Percentiles rank a stretch among this genome's conserved stretches.
phyloP scores from a whole-genome alignment of 2,329 filamentous ascomycete species.

The Fusarium fujikuroi region DNA sequence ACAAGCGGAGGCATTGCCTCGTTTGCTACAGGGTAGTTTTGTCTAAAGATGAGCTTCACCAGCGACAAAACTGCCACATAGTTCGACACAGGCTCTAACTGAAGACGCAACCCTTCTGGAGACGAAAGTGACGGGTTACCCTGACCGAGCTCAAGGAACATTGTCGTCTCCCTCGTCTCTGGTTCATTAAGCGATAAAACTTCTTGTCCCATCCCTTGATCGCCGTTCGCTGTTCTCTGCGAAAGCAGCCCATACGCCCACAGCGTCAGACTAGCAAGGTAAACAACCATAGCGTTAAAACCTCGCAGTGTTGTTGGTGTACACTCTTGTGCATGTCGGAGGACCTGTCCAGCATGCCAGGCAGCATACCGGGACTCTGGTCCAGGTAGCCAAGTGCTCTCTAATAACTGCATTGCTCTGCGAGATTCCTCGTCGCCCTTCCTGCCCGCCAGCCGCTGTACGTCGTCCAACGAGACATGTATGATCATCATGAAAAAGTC shows the following conservation, averaged over 20 bases:
- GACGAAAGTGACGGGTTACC: slow-evolving; percentile 30
- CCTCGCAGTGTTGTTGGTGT: slow-evolving; percentile 33
- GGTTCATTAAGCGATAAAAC: slow-evolving; percentile 31
- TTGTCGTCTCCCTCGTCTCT: slow-evolving; percentile 24
- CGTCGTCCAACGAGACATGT: slow-evolving; percentile 37
- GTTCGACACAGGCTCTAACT: slow-evolving; percentile 34
- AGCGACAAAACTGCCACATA: slow-evolving; percentile 21
- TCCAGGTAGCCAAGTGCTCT: slow-evolving; percentile 27
- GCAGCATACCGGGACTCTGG: slow-evolving; percentile 37
- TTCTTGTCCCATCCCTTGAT: slow-evolving; percentile 15
- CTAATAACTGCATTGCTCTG: slow-evolving; percentile 25
- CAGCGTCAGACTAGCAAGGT: slow-evolving; percentile 37
- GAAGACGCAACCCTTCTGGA: slow-evolving; percentile 17
- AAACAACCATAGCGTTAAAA: slow-evolving; percentile 41
- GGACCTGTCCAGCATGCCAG: slow-evolving; percentile 42
- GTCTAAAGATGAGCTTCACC: slow-evolving; percentile 29
- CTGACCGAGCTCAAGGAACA: slow-evolving; percentile 34
- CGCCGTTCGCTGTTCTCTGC: slow-evolving; percentile 4
- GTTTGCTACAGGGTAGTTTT: slow-evolving; percentile 31
- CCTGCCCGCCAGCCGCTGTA: slow-evolving; percentile 35
- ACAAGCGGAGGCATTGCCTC: slow-evolving; percentile 39
- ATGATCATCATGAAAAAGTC: slow-evolving; percentile 44
- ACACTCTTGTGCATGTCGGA: slow-evolving; percentile 35
- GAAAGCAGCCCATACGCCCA: slow-evolving; percentile 38
- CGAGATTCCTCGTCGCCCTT: slow-evolving; percentile 38